These are phyloP conservation scores for Striga asiatica DNA, from an alignment of 257 asterid genomes.

Conservation along the genomic window DNA sequence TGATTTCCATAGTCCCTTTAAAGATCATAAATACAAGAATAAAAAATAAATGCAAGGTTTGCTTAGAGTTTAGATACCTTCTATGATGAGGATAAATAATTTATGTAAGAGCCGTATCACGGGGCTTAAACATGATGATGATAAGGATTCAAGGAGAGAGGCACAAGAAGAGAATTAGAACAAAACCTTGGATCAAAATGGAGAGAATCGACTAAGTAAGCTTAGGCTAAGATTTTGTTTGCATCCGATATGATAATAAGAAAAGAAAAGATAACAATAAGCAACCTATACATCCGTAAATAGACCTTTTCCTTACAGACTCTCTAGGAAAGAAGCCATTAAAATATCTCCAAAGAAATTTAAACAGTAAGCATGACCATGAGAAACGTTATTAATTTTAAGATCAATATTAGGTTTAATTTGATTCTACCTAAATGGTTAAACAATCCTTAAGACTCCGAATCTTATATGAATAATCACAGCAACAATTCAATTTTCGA, in stretches of 20 bases:
- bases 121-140: neutral
- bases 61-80: neutral
- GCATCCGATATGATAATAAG: too few relatives aligned
- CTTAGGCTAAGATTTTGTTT: too few relatives aligned
- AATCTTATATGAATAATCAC: too few relatives aligned
- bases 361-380: neutral
- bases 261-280: too few relatives aligned
- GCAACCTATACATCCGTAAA: too few relatives aligned
- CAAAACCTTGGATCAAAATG: too few relatives aligned
- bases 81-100: neutral
- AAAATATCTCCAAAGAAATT: too few relatives aligned
- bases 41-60: neutral
- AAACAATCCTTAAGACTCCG: neutral
- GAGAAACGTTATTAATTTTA: neutral
- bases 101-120: neutral
- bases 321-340: too few relatives aligned
- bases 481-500: too few relatives aligned
- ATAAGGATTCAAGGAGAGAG: neutral
- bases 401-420: neutral
- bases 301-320: too few relatives aligned
- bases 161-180: neutral
- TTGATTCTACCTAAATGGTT: neutral
- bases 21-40: slow-evolving; percentile 7
- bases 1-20: neutral
- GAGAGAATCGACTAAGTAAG: too few relatives aligned